Evolutionary conservation across 805 yeast species (phyloP).

Genomic region (Starmerella potacharoeniae): DNA sequence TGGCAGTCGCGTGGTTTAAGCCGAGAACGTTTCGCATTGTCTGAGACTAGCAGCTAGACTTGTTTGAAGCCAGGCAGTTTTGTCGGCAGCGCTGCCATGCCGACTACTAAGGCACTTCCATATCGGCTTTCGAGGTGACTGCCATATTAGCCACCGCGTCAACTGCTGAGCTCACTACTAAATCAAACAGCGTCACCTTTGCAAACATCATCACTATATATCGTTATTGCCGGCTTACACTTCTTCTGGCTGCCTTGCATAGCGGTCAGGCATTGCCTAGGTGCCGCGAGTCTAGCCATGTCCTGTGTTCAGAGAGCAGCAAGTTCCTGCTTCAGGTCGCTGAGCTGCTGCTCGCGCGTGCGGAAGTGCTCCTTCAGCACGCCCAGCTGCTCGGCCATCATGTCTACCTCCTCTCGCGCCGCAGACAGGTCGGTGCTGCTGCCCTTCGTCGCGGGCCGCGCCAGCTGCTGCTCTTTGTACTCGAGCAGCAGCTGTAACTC

Average conservation of each 20-base stretch:
- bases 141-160: no score
- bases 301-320: conserved; percentile 4
- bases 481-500: conserved; percentile 76
- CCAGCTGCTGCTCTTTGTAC: conserved; percentile 58
- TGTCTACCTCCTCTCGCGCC: conserved; percentile 43
- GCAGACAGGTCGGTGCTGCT: conserved; percentile 12
- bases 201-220: no score
- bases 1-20: not conserved
- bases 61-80: no score
- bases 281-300: no score
- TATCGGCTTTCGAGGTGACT: no score
- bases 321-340: conserved; percentile 31
- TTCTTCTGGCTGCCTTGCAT: not conserved
- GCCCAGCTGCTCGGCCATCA: conserved; percentile 68
- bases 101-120: no score
- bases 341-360: conserved; percentile 51
- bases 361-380: conserved; percentile 58
- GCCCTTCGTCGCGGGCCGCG: conserved; percentile 12
- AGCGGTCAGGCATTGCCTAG: not conserved
- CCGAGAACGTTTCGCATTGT: no score
- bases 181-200: no score
- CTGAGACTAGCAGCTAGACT: no score
- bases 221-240: not conserved
- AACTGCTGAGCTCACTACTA: no score
- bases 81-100: no score